Evolutionary conservation across 2,329 filamentous ascomycete species (phyloP).

Genomic region (Trichoderma sp.): DNA sequence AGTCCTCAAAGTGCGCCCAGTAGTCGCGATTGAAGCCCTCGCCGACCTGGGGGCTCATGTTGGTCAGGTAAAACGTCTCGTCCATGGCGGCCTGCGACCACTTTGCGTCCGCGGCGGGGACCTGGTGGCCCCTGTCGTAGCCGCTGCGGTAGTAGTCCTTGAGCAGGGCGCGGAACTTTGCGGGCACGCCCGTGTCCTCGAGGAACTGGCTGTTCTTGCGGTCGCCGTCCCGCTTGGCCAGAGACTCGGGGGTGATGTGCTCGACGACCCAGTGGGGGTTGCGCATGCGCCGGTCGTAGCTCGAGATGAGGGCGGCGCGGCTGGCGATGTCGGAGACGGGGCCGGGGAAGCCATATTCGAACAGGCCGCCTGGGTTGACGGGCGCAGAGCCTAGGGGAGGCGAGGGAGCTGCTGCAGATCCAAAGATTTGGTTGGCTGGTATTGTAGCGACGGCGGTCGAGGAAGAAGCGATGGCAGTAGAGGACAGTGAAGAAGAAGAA

Average conservation of each 20-base stretch:
- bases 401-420: constrained; percentile 32
- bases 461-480: constrained; percentile 30
- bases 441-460: constrained; percentile 34
- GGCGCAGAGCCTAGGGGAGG: constrained; percentile 39
- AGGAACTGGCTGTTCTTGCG: constrained; percentile 78
- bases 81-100: constrained; percentile 95
- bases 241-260: constrained; percentile 88
- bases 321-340: constrained; percentile 79
- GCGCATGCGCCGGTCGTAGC: constrained; percentile 83
- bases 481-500: constrained; percentile 33
- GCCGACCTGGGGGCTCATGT: constrained; percentile 98
- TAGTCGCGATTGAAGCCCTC: constrained; percentile 99
- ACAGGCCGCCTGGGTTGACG: constrained; percentile 72
- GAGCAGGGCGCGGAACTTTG: constrained; percentile 83
- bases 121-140: constrained; percentile 95
- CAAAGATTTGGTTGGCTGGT: constrained; percentile 58
- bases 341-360: constrained; percentile 88
- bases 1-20: constrained; percentile 98
- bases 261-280: constrained; percentile 96
- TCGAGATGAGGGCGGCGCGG: constrained; percentile 74
- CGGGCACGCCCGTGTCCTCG: constrained; percentile 77
- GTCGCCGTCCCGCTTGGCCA: constrained; percentile 72
- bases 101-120: constrained; percentile 92
- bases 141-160: constrained; percentile 94
- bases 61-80: constrained; percentile 86